Conservation (phyloP, 2,329 filamentous ascomycete species). For the Daldinia sp. region DNA sequence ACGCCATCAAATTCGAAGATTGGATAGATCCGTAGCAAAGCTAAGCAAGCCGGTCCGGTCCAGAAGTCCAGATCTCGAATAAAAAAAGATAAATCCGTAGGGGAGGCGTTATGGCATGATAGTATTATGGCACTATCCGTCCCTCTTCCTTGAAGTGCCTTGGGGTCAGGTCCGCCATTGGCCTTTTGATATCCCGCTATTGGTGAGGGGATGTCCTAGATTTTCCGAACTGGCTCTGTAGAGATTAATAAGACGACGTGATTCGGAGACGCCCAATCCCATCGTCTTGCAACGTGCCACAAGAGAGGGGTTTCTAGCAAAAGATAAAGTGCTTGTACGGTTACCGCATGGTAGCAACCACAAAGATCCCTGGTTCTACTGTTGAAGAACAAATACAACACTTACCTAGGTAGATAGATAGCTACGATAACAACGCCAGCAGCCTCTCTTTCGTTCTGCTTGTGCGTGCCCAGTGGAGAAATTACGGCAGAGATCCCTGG, state of each 20-base stretch:
- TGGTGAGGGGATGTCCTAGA: slow-evolving; percentile 27
- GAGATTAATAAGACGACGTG: slow-evolving; percentile 33
- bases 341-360: slow-evolving; percentile 31
- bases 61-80: slow-evolving; percentile 40
- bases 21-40: slow-evolving; percentile 30
- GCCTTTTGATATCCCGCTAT: slow-evolving; percentile 30
- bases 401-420: neutral
- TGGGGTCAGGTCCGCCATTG: slow-evolving; percentile 24
- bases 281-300: slow-evolving; percentile 37
- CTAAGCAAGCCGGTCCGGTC: slow-evolving; percentile 39
- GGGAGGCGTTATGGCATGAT: slow-evolving; percentile 23
- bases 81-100: neutral
- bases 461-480: slow-evolving; percentile 33
- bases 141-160: slow-evolving; percentile 29
- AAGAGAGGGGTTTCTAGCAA: slow-evolving; percentile 28
- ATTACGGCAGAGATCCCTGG: slow-evolving; percentile 30
- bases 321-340: slow-evolving; percentile 16
- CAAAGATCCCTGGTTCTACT: slow-evolving; percentile 16
- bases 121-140: slow-evolving; percentile 30
- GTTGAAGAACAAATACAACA: slow-evolving; percentile 2
- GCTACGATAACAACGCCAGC: neutral
- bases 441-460: slow-evolving; percentile 8
- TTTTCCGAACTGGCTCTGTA: slow-evolving; percentile 30
- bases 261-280: slow-evolving; percentile 36
- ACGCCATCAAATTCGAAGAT: slow-evolving; percentile 14